These are phyloP conservation scores for Russula lepida DNA, from an alignment of 768 basidiomycete genomes.

Conservation along the genomic window DNA sequence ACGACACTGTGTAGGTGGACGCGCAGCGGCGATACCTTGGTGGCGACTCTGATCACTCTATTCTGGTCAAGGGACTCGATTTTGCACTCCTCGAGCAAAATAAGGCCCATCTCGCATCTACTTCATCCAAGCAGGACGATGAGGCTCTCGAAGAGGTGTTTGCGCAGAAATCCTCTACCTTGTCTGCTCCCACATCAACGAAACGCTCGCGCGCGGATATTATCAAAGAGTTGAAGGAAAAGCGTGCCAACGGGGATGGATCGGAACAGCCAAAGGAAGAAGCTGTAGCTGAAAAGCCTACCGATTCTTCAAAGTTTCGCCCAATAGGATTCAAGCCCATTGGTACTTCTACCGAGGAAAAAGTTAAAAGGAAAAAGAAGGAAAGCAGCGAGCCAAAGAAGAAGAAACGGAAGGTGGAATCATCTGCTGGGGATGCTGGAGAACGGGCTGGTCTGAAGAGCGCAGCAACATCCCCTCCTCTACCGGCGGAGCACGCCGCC, in stretches of 20 bases:
- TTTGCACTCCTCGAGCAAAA: slow-evolving; percentile 78
- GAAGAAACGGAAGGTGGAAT: slow-evolving; percentile 46
- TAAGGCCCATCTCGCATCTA: slow-evolving; percentile 52
- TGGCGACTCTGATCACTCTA: slow-evolving; percentile 76
- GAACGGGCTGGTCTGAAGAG: slow-evolving; percentile 9
- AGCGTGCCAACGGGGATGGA: slow-evolving; percentile 29
- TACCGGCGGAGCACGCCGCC: neutral
- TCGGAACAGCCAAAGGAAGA: slow-evolving; percentile 20
- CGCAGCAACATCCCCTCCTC: slow-evolving; percentile 2
- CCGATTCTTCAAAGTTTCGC: slow-evolving; percentile 34
- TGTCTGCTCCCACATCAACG: slow-evolving; percentile 31
- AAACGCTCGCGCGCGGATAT: slow-evolving; percentile 79
- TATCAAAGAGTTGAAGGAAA: slow-evolving; percentile 62
- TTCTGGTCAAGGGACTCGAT: slow-evolving; percentile 88
- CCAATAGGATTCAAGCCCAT: slow-evolving; percentile 62
- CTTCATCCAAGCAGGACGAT: slow-evolving; percentile 53
- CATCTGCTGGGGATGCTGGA: slow-evolving; percentile 18
- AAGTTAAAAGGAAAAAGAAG: slow-evolving; percentile 45
- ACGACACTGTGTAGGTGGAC: slow-evolving; percentile 44
- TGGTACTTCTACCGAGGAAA: slow-evolving; percentile 30
- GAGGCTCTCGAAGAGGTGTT: slow-evolving; percentile 76
- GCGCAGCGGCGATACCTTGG: slow-evolving; percentile 71
- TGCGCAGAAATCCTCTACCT: slow-evolving; percentile 33
- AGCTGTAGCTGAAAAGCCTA: slow-evolving; percentile 32
- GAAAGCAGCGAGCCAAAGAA: slow-evolving; percentile 44